Base-by-base conservation (phyloP, 176 grass and related monocot genomes). In the Paspalum vaginatum region DNA sequence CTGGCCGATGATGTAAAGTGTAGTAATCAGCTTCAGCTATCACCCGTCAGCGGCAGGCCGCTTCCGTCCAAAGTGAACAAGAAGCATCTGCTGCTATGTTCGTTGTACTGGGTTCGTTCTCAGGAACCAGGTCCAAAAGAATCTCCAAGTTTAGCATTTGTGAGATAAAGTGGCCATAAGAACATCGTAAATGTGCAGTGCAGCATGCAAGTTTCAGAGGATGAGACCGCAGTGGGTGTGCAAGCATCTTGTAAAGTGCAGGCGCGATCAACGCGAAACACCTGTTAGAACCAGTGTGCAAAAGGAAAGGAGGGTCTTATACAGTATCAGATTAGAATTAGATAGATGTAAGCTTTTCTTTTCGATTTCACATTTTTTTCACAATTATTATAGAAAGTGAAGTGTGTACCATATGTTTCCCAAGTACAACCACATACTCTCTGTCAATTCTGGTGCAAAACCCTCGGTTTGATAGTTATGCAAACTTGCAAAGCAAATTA, bases 1-100 rank as follows among this genome's bases (percentile, higher is more conserved):
- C 86, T 89, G 84, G 76, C 72, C 87, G 48, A 85, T 62, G 47
- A 89, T 81, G 87, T 81, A 72, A 43, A 61, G 1, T 32, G 32
- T 32, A 32, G 3, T n/a, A n/a, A n/a, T n/a, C n/a, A n/a, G n/a
- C n/a, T n/a, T 27, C 24, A 22, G 58, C 58, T 27, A 61, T 60
- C n/a, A 59, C 11, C 37, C 9, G 53, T 43, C 25, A 7, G 21
- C 9, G 14, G 2, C 22, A 9, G 25, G 12, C 17, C 18, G 6
- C 45, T 22, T 42, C 51, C 25, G 22, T 51, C 40, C 70, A 44
- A 7, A 20, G 57, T 26, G 14, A 61, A 21, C 41, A 67, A 55
- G 26, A 32, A 39, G 32, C 32, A 32, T 53, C 15, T 26, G 39
- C 2, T n/a, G 20, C 20, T 61, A 32, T 51, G 27, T 5, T 54